Evolutionary conservation across 202 grass and related monocot genomes (phyloP).

Genomic region (Brachypodium distachyon): DNA sequence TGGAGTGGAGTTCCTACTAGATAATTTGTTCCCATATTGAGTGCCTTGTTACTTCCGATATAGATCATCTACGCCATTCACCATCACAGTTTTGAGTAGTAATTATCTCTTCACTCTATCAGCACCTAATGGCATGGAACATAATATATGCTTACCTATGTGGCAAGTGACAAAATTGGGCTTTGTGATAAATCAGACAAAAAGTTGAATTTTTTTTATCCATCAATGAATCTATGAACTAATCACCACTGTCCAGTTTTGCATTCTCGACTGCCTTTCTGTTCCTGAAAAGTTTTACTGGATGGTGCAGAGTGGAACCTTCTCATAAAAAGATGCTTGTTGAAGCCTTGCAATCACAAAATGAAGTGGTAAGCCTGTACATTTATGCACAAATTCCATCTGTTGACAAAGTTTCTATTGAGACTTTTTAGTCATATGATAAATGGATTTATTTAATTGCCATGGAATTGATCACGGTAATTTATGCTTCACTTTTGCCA

Average conservation of each 20-base stretch:
- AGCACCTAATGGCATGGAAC: not conserved
- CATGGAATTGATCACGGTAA: not conserved
- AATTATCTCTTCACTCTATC: not conserved
- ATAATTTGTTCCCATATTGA: not conserved
- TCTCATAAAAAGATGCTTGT: slow-evolving; percentile 99
- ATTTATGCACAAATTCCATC: not conserved
- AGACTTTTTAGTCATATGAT: slow-evolving; percentile 2
- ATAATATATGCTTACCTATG: not conserved
- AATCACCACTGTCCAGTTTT: not conserved
- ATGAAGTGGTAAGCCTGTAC: slow-evolving; percentile 82
- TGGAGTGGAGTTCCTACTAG: not conserved
- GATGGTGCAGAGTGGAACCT: slow-evolving; percentile 81
- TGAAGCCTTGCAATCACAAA: slow-evolving; percentile 93
- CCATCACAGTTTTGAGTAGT: not conserved
- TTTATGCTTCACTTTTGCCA: not conserved
- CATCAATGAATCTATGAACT: not conserved
- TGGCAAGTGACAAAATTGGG: not conserved
- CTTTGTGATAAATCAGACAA: not conserved
- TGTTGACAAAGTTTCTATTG: not conserved
- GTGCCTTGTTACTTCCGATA: not conserved
- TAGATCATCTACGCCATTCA: not conserved
- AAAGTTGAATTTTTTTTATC: not conserved
- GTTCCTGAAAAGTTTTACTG: slow-evolving; percentile 14
- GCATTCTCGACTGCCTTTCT: slow-evolving; percentile 13
- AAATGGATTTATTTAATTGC: not conserved